Evolutionary conservation across 2,329 filamentous ascomycete species (phyloP), one percentile per base, ranked within the genome.

Genomic region (Xylaria polymorpha): DNA sequence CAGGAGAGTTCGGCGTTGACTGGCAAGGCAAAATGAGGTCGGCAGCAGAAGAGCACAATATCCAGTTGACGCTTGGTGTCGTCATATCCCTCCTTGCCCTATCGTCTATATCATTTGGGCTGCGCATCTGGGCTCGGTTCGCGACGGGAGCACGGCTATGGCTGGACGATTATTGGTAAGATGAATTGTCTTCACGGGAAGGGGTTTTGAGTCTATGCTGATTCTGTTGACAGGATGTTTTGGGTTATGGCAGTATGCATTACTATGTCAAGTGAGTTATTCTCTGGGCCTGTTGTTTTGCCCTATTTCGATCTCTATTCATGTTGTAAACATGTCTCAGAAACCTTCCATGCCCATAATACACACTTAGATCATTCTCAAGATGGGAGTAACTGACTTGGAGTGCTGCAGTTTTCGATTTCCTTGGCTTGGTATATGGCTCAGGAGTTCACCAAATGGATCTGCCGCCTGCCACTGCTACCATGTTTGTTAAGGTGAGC

Each of bases 81-180:
- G 72, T 75, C 15, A 69, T 74, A 43, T 74, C 74, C 37, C 74
- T 74, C 32, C 74, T 77, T 22, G 59, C 68, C 10, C 50, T 77
- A 25, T 74, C 76, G 5, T 66, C 71, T 7, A 53, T 74, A n/a
- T 76, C 75, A 12, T 76, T 77, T 53, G 71, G 60, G 15, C 59
- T 77, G 66, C 74, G 76, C 10, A 71, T 77, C 39, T 76, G 73
- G 68, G 73, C 75, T 18, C 72, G 76, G 22, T 70, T 68, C 43
- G 57, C 67, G 5, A 73, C 74, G 64, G 68, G 67, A 32, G 73
- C 75, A n/a, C 73, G 73, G 57, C 66, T 76, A 59, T 77, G 76
- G 76, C 74, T 71, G 72, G 76, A 76, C 63, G 76, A 77, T 22
- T 76, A 75, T 63, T 77, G 72, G 70, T 73, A 39, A 63, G 69